Percentiles rank a stretch among this genome's conserved stretches.
phyloP scores from a whole-genome alignment of 202 grass and related monocot genomes.

The Schoenoplectus triqueter region DNA sequence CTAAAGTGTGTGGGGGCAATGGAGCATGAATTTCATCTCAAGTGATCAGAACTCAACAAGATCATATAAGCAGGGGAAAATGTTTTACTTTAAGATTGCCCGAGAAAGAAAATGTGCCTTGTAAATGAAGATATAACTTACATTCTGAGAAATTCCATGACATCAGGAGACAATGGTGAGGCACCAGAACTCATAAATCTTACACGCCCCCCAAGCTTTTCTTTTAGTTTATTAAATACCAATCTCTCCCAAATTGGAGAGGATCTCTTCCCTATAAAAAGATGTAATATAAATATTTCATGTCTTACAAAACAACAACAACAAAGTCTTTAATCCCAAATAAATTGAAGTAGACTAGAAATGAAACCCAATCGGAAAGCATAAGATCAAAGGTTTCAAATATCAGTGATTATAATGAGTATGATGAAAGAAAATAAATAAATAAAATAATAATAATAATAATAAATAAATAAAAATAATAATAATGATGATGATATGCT shows the following conservation, averaged over 20 bases:
- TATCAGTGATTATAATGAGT: no score
- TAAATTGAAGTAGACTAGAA: no score
- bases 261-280: constrained; percentile 60
- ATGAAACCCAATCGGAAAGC: no score
- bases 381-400: no score
- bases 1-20: not conserved
- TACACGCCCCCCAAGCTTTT: constrained; percentile 88
- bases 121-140: constrained; percentile 49
- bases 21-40: not conserved
- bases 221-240: constrained; percentile 97
- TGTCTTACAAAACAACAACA: not conserved
- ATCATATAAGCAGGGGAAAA: not conserved
- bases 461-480: no score
- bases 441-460: no score
- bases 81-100: not conserved
- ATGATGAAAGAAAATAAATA: no score
- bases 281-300: constrained; percentile 14
- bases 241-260: constrained; percentile 93
- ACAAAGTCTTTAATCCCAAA: no score
- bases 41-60: not conserved
- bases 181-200: constrained; percentile 87
- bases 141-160: constrained; percentile 94
- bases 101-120: not conserved
- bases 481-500: no score
- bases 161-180: constrained; percentile 81